phyloP scores from a whole-genome alignment of 2,329 filamentous ascomycete species.

The Cytospora schulzeri region DNA sequence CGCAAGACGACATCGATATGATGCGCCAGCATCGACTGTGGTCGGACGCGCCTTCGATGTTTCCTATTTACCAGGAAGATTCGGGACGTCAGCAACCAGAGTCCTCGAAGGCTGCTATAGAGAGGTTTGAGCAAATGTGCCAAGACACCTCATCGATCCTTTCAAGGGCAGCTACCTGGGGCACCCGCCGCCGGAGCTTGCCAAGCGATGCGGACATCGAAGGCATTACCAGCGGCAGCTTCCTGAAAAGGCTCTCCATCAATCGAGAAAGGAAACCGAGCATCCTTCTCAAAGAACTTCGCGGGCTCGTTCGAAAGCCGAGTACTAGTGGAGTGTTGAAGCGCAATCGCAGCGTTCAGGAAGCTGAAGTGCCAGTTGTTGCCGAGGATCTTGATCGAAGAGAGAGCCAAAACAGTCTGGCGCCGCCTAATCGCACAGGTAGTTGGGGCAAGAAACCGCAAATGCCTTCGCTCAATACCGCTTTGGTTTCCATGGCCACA shows the following conservation, averaged over 20 bases:
- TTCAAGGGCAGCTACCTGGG: constrained; percentile 69
- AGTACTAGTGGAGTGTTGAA: constrained; percentile 50
- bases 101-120: constrained; percentile 57
- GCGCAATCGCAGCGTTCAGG: constrained; percentile 47
- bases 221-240: constrained; percentile 59
- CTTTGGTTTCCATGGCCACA: constrained; percentile 57
- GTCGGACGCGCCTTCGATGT: constrained; percentile 51
- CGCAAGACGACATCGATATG: constrained; percentile 50
- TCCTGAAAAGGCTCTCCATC: constrained; percentile 65
- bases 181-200: constrained; percentile 67
- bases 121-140: constrained; percentile 52
- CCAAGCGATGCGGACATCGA: constrained; percentile 62
- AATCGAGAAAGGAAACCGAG: constrained; percentile 55
- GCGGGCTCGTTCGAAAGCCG: constrained; percentile 52
- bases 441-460: constrained; percentile 56
- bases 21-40: constrained; percentile 52
- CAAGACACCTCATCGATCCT: constrained; percentile 60
- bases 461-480: constrained; percentile 61
- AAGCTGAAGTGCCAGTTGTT: constrained; percentile 37
- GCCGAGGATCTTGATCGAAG: constrained; percentile 39
- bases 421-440: constrained; percentile 51
- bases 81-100: constrained; percentile 47
- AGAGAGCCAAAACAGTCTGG: constrained; percentile 52
- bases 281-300: constrained; percentile 56
- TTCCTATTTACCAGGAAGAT: constrained; percentile 44